phyloP scores from a whole-genome alignment of 257 asterid genomes.

The Lavandula angustifolia region DNA sequence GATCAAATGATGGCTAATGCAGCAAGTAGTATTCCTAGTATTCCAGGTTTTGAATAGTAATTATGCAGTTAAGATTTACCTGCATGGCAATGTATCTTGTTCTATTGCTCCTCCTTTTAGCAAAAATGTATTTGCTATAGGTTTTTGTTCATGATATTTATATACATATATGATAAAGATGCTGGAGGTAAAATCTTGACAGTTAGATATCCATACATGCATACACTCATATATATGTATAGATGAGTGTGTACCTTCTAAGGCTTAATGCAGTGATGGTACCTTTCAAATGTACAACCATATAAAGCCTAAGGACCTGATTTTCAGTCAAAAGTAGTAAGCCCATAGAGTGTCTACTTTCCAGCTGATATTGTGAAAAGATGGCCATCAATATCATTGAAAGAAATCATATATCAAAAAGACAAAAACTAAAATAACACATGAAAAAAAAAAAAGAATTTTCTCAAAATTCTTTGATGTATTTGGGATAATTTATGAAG shows the following conservation, averaged over 20 bases:
- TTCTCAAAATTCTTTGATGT: constrained; percentile 40
- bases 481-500: constrained; percentile 32
- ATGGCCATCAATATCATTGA: too few species aligned
- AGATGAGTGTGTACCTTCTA: too few species aligned
- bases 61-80: background rate
- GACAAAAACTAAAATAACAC: constrained; percentile 20
- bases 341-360: too few species aligned
- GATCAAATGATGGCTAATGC: constrained; percentile 33
- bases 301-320: too few species aligned
- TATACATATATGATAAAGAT: too few species aligned
- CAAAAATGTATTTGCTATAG: constrained; percentile 6
- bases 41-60: constrained; percentile 38
- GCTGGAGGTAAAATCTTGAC: too few species aligned
- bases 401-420: too few species aligned
- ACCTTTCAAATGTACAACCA: constrained; percentile 4
- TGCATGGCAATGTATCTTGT: background rate
- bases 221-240: too few species aligned
- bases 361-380: too few species aligned
- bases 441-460: constrained; percentile 34
- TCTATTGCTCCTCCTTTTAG: background rate
- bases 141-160: background rate
- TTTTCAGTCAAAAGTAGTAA: too few species aligned
- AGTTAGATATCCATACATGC: too few species aligned
- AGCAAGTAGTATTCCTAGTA: constrained; percentile 36
- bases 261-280: constrained; percentile 6